These are phyloP conservation scores for Dalbergia cultrata DNA, from an alignment of 306 rosid genomes.

Conservation along the genomic window DNA sequence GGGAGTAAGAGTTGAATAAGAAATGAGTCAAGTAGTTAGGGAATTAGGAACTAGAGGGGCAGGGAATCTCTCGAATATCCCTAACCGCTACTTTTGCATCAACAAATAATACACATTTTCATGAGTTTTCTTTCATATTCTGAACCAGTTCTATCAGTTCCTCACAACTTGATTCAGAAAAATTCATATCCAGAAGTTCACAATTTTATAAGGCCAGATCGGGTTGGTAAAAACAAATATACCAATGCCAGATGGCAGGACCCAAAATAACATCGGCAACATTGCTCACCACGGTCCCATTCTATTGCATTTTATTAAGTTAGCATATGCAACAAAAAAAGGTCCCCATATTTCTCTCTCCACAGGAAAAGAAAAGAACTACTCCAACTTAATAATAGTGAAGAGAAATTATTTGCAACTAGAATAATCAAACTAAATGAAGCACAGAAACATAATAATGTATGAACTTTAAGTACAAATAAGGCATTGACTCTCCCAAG, in stretches of 20 bases:
- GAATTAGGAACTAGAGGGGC: too few species aligned
- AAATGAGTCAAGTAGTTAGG: too few species aligned
- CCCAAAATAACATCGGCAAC: neutral
- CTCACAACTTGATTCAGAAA: neutral
- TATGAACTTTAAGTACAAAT: neutral
- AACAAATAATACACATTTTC: too few species aligned
- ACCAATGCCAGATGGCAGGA: neutral
- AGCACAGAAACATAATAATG: neutral
- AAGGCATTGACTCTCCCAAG: constrained; percentile 8
- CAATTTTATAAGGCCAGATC: neutral
- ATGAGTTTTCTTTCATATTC: too few species aligned
- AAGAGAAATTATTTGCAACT: neutral
- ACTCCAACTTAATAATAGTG: neutral
- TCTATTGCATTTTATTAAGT: neutral
- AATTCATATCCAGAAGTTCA: neutral
- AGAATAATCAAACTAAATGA: neutral
- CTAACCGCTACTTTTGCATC: too few species aligned
- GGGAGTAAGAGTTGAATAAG: too few species aligned
- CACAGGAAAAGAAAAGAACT: neutral
- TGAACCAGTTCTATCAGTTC: neutral
- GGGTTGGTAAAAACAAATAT: neutral
- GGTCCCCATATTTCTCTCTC: neutral
- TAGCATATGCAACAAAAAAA: neutral
- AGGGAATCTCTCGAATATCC: too few species aligned
- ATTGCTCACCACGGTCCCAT: neutral